Conservation (phyloP, 208 protist genomes). For the Porcisia deanei region DNA sequence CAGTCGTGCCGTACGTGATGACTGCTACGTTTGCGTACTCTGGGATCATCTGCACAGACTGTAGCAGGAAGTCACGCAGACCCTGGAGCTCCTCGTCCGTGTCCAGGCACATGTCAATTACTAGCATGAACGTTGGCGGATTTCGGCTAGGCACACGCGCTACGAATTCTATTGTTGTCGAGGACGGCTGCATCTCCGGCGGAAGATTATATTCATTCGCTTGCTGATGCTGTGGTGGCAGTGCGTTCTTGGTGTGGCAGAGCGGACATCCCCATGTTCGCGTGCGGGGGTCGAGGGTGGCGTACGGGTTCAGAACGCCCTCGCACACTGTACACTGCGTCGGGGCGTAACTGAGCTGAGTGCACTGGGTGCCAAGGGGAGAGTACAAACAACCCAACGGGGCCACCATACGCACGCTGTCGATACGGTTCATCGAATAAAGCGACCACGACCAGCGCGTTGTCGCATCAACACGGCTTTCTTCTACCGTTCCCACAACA, state of each 20-base stretch:
- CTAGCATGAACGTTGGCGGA: slow-evolving; percentile 92
- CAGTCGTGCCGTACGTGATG: slow-evolving; percentile 98
- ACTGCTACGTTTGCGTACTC: slow-evolving; percentile 93
- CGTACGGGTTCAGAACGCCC: slow-evolving; percentile 95
- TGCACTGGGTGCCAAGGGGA: slow-evolving; percentile 90
- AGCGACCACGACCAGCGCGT: slow-evolving; percentile 96
- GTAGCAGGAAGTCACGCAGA: slow-evolving; percentile 93
- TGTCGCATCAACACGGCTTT: slow-evolving; percentile 17
- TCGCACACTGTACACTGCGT: slow-evolving; percentile 93
- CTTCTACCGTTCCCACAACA: slow-evolving; percentile 24
- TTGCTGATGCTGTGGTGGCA: slow-evolving; percentile 95
- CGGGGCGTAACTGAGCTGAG: slow-evolving; percentile 93
- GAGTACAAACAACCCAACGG: slow-evolving; percentile 97
- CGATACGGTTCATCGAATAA: slow-evolving; percentile 94
- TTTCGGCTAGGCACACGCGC: slow-evolving; percentile 46
- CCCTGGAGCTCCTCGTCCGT: slow-evolving; percentile 93
- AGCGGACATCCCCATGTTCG: slow-evolving; percentile 95
- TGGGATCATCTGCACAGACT: slow-evolving; percentile 94
- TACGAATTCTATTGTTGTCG: slow-evolving; percentile 95
- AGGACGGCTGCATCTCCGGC: slow-evolving; percentile 30
- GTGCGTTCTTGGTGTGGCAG: slow-evolving; percentile 92
- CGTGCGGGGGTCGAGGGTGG: slow-evolving; percentile 59
- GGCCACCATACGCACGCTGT: slow-evolving; percentile 94
- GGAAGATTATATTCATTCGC: slow-evolving; percentile 82
- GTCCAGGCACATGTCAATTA: slow-evolving; percentile 98